Conservation (phyloP, 257 asterid genomes). For the Salvia rosmarinus region DNA sequence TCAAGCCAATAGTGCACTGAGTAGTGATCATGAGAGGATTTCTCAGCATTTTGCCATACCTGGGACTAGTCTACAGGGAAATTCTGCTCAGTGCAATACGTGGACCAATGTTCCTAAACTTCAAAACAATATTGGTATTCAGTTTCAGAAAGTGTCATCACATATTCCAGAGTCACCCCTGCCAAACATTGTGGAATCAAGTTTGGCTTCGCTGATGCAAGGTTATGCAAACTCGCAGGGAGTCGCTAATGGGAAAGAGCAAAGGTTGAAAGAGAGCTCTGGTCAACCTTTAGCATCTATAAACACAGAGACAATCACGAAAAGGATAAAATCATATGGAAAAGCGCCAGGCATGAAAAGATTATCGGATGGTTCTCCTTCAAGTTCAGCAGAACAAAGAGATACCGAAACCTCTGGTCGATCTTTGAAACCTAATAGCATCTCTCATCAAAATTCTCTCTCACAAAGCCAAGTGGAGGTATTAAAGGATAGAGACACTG, state of each 20-base stretch:
- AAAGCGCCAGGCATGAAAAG: slow-evolving; percentile 41
- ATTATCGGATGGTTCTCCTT: slow-evolving; percentile 49
- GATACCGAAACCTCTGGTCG: slow-evolving; percentile 74
- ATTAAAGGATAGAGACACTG: slow-evolving; percentile 48
- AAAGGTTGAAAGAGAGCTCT: slow-evolving; percentile 45
- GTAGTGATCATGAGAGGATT: slow-evolving; percentile 36
- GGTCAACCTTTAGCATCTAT: slow-evolving; percentile 37
- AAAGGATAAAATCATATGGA: slow-evolving; percentile 33
- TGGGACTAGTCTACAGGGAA: slow-evolving; percentile 42
- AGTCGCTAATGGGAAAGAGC: slow-evolving; percentile 45
- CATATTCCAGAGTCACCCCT: slow-evolving; percentile 45
- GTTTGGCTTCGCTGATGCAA: slow-evolving; percentile 31
- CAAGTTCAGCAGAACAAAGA: slow-evolving; percentile 50
- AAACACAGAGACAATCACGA: slow-evolving; percentile 37
- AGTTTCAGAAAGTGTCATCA: slow-evolving; percentile 44
- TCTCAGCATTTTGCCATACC: slow-evolving; percentile 43
- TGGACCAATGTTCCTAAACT: slow-evolving; percentile 54
- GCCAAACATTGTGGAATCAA: slow-evolving; percentile 57
- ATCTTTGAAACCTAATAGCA: slow-evolving; percentile 59
- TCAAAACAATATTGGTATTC: slow-evolving; percentile 42
- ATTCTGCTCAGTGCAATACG: slow-evolving; percentile 41
- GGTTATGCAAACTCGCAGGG: slow-evolving; percentile 31
- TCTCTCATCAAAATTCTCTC: slow-evolving; percentile 47
- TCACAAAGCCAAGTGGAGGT: slow-evolving; percentile 50
- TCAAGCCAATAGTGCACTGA: slow-evolving; percentile 39